Conservation (phyloP, 495 filamentous ascomycete species). For the Aspergillus taichungensis region DNA sequence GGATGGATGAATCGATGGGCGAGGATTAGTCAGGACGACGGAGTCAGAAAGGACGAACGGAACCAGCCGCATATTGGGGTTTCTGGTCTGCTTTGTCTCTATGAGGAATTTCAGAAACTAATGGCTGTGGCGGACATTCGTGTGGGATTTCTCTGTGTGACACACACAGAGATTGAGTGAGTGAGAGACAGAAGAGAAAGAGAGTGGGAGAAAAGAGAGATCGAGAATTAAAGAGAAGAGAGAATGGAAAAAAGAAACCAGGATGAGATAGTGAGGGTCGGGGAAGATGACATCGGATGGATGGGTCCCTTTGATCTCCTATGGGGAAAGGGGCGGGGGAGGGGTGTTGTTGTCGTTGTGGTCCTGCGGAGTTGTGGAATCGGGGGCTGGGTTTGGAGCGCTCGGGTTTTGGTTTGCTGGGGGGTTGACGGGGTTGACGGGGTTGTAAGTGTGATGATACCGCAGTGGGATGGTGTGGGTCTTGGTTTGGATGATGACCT, state of each 20-base stretch:
- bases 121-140: slow-evolving; percentile 38
- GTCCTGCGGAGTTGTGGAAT: slow-evolving; percentile 12
- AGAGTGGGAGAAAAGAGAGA: slow-evolving; percentile 2
- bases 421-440: slow-evolving; percentile 3
- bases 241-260: slow-evolving; percentile 1
- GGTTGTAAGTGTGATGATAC: slow-evolving; percentile 17
- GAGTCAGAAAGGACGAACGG: too few relatives aligned
- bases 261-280: background rate
- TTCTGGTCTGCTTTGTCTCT: slow-evolving; percentile 36
- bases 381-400: background rate
- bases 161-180: background rate
- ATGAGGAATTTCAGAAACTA: slow-evolving; percentile 39
- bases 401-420: slow-evolving; percentile 5
- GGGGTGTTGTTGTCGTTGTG: background rate
- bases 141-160: background rate
- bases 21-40: too few relatives aligned
- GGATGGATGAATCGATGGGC: too few relatives aligned
- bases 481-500: slow-evolving; percentile 39
- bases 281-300: background rate
- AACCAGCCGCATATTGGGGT: slow-evolving; percentile 33
- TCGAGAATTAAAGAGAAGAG: background rate
- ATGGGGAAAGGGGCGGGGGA: too few relatives aligned
- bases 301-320: background rate
- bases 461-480: slow-evolving; percentile 24
- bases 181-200: slow-evolving; percentile 2